A percentile compares a stretch with the other conserved stretches of the same genome.
phyloP scores from a whole-genome alignment of 2,329 filamentous ascomycete species.

The Diaporthe citriasiana region DNA sequence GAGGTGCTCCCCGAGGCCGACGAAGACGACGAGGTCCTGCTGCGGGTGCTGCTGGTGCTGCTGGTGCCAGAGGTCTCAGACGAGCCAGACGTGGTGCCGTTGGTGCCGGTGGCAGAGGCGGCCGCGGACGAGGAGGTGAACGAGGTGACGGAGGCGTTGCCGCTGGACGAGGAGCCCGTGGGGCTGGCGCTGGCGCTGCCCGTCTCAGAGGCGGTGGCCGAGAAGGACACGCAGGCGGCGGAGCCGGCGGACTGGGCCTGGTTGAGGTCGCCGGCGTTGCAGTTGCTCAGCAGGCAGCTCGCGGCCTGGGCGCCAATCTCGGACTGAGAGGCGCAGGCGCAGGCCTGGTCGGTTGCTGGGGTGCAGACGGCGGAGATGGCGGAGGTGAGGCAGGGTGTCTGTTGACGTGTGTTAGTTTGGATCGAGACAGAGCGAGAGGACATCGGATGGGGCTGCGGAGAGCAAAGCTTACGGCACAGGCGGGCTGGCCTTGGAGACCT shows the following conservation, averaged over 20 bases:
- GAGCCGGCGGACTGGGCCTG: slow-evolving; percentile 50
- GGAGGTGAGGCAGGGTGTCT: slow-evolving; percentile 62
- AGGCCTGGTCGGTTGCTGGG: slow-evolving; percentile 59
- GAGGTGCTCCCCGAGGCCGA: slow-evolving; percentile 9
- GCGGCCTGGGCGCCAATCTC: slow-evolving; percentile 50
- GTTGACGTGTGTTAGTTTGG: slow-evolving; percentile 1
- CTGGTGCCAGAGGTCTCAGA: background rate
- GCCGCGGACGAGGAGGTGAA: slow-evolving; percentile 26
- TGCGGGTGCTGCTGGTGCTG: background rate
- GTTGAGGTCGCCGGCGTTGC: slow-evolving; percentile 48
- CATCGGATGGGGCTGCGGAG: background rate
- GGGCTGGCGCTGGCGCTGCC: slow-evolving; percentile 37
- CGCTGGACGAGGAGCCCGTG: background rate
- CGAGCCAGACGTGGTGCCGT: background rate
- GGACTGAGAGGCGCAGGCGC: slow-evolving; percentile 62
- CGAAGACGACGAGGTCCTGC: slow-evolving; percentile 13
- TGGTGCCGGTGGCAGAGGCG: slow-evolving; percentile 5
- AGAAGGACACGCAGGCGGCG: slow-evolving; percentile 51
- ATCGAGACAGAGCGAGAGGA: too few relatives aligned
- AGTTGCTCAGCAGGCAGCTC: slow-evolving; percentile 52
- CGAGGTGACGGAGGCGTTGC: slow-evolving; percentile 26
- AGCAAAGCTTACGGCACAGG: slow-evolving; percentile 53
- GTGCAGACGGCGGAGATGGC: slow-evolving; percentile 64
- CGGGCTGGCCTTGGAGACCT: slow-evolving; percentile 52
- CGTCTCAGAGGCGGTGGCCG: slow-evolving; percentile 43